These are phyloP conservation scores for Lichenothelia convexa DNA, from an alignment of 495 filamentous ascomycete species.

Conservation along the genomic window DNA sequence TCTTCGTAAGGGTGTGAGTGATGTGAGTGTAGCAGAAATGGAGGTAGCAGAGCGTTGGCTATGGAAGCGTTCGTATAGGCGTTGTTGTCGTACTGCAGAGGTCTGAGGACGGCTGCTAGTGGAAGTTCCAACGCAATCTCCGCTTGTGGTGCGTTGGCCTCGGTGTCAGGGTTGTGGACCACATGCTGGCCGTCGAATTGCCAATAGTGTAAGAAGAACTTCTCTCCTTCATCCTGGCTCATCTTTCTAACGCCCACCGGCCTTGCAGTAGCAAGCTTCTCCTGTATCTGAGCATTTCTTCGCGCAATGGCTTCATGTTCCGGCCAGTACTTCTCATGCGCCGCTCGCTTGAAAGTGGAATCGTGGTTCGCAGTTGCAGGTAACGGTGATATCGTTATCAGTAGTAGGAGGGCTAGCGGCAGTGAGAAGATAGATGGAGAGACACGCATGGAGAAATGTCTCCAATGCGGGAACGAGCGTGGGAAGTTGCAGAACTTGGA, in stretches of 20 bases:
- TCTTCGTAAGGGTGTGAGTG: neutral
- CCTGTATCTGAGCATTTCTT: slow-evolving; percentile 17
- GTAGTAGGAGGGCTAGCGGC: neutral
- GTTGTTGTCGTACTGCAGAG: slow-evolving; percentile 3
- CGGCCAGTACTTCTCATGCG: slow-evolving; percentile 26
- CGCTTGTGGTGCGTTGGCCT: too few species aligned
- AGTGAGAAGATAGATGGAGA: neutral
- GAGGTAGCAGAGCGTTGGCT: slow-evolving; percentile 21
- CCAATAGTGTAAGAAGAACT: slow-evolving; percentile 58
- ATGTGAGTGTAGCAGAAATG: slow-evolving; percentile 21
- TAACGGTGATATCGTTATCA: neutral
- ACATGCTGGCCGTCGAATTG: slow-evolving; percentile 21
- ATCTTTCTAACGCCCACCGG: slow-evolving; percentile 50
- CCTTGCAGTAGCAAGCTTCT: slow-evolving; percentile 16
- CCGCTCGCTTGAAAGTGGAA: slow-evolving; percentile 26
- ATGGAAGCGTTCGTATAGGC: slow-evolving; percentile 12
- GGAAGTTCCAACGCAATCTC: slow-evolving; percentile 4
- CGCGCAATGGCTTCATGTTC: slow-evolving; percentile 20
- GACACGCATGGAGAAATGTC: too few species aligned
- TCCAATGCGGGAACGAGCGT: too few species aligned
- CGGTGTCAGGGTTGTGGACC: too few species aligned
- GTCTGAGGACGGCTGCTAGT: too few species aligned
- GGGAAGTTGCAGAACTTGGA: too few species aligned
- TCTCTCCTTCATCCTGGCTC: slow-evolving; percentile 64
- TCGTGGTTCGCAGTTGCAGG: neutral